Evolutionary conservation across 352 stramenopile species (phyloP).

Genomic region (Pythium folliculosum): DNA sequence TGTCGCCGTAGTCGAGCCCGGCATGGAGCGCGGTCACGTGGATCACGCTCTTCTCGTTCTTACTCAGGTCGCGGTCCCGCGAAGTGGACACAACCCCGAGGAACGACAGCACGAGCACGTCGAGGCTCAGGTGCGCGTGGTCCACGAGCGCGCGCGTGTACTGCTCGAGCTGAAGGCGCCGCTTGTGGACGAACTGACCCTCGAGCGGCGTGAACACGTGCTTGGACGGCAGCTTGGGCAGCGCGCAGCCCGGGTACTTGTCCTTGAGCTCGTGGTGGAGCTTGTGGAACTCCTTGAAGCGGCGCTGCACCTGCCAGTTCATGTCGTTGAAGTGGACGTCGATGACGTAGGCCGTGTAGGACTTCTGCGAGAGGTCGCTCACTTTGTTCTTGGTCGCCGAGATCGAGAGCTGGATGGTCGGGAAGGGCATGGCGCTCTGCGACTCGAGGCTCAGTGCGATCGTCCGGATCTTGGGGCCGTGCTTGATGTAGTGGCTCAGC

Average conservation of each 20-base stretch:
- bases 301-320: constrained; percentile 63
- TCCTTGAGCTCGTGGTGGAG: constrained; percentile 71
- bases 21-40: constrained; percentile 78
- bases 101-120: constrained; percentile 78
- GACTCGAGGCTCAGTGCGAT: constrained; percentile 35
- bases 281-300: constrained; percentile 65
- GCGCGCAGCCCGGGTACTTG: constrained; percentile 40
- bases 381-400: constrained; percentile 71
- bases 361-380: constrained; percentile 73
- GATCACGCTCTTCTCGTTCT: constrained; percentile 63
- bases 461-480: constrained; percentile 27
- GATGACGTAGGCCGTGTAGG: constrained; percentile 73
- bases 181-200: constrained; percentile 60
- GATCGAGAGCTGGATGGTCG: constrained; percentile 62
- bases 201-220: constrained; percentile 68
- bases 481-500: constrained; percentile 46
- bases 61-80: constrained; percentile 58
- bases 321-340: constrained; percentile 72
- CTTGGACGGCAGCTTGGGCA: constrained; percentile 62
- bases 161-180: constrained; percentile 64
- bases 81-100: constrained; percentile 72
- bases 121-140: constrained; percentile 46
- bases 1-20: constrained; percentile 68
- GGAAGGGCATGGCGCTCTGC: constrained; percentile 62
- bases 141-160: constrained; percentile 60